Evolutionary conservation across 129 eudicot genomes (phyloP).

Genomic region (Lactuca saligna): DNA sequence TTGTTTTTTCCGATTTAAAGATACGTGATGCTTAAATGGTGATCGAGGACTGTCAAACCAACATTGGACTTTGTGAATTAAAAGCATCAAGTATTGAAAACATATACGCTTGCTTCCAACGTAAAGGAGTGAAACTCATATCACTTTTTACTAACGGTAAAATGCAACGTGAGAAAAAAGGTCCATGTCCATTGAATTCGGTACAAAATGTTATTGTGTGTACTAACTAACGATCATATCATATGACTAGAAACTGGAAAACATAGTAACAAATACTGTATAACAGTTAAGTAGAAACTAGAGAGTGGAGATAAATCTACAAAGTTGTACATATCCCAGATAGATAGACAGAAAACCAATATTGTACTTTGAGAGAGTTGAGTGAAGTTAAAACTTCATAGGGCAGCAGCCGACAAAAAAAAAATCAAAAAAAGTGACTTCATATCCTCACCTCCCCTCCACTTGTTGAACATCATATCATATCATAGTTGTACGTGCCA

Average conservation of each 20-base stretch:
- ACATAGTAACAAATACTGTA: slow-evolving; percentile 27
- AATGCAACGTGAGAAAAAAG: slow-evolving; percentile 28
- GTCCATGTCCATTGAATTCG: slow-evolving; percentile 5
- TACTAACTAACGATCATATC: slow-evolving; percentile 29
- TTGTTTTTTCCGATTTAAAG: too few relatives aligned
- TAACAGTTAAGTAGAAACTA: slow-evolving; percentile 21
- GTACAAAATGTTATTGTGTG: slow-evolving; percentile 23
- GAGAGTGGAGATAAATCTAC: not conserved
- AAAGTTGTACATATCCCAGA: slow-evolving; percentile 20
- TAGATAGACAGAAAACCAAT: not conserved
- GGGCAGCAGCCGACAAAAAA: slow-evolving; percentile 19
- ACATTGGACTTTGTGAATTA: too few relatives aligned
- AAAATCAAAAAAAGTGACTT: slow-evolving; percentile 9
- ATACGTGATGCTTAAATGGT: too few relatives aligned
- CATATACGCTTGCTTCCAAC: not conserved
- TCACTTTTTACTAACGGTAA: slow-evolving; percentile 25
- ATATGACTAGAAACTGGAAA: not conserved
- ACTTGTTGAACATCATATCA: not conserved
- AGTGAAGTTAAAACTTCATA: slow-evolving; percentile 32
- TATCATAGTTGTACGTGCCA: too few relatives aligned
- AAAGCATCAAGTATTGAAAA: not conserved
- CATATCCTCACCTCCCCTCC: slow-evolving; percentile 16
- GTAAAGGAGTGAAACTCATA: not conserved
- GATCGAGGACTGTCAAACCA: too few relatives aligned
- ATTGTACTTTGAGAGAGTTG: slow-evolving; percentile 16